These are phyloP conservation scores for Prunus salicina DNA, from an alignment of 306 rosid genomes.

Conservation along the genomic window DNA sequence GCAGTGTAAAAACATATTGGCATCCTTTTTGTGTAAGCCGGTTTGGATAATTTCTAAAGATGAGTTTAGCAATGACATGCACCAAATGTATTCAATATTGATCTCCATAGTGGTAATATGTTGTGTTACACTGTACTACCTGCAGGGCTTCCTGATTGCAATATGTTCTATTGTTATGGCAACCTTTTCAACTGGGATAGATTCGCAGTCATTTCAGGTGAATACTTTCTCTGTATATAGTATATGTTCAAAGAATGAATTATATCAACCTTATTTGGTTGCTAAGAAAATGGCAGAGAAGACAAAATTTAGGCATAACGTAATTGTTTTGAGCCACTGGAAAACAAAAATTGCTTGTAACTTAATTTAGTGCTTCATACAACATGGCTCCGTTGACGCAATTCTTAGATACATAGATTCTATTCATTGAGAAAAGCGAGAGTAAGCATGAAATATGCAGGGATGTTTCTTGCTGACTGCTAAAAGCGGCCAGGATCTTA, in stretches of 20 bases:
- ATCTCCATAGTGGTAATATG: not conserved
- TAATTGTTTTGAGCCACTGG: not conserved
- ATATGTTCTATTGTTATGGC: constrained; percentile 77
- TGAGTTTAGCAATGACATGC: not conserved
- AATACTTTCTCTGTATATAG: constrained; percentile 3
- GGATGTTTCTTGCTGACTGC: not conserved
- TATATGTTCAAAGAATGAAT: not conserved
- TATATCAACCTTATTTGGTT: not conserved
- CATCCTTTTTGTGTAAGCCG: too few relatives aligned
- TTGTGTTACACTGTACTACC: constrained; percentile 16
- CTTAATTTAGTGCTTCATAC: too few relatives aligned
- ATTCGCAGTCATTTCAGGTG: constrained; percentile 84
- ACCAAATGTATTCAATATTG: not conserved
- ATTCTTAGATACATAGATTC: not conserved
- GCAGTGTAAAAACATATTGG: not conserved
- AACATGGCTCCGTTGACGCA: too few relatives aligned
- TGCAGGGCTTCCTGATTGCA: constrained; percentile 75
- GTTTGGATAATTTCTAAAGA: not conserved
- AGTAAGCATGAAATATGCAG: not conserved
- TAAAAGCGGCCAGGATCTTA: not conserved
- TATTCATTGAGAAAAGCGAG: not conserved
- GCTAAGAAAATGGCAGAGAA: not conserved
- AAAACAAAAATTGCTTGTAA: not conserved
- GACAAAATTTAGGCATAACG: not conserved
- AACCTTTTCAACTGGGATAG: constrained; percentile 86